phyloP scores from a whole-genome alignment of 2,329 filamentous ascomycete genomes.

The Paecilomyces variotii region DNA sequence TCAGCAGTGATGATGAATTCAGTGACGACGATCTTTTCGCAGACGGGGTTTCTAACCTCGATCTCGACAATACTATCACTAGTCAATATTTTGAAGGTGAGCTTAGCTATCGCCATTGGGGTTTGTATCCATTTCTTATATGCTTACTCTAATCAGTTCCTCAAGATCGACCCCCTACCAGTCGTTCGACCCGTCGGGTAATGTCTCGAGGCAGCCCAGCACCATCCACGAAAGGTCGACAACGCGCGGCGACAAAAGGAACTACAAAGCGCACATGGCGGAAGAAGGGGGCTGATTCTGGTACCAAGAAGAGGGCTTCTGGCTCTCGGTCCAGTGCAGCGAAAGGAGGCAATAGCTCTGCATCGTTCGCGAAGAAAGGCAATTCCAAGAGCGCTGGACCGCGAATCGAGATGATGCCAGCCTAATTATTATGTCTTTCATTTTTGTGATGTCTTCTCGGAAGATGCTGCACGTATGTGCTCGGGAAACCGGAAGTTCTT shows the following conservation, averaged over 20 bases:
- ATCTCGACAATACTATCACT: conserved; percentile 17
- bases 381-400: conserved; percentile 15
- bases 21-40: conserved; percentile 25
- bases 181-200: background rate
- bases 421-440: conserved; percentile 13
- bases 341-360: conserved; percentile 14
- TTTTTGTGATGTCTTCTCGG: background rate
- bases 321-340: conserved; percentile 6
- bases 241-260: background rate
- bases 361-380: conserved; percentile 17
- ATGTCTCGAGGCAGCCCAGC: background rate
- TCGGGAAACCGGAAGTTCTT: background rate
- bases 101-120: conserved; percentile 6
- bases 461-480: background rate
- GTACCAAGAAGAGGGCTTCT: conserved; percentile 1
- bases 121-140: background rate
- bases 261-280: background rate
- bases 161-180: background rate
- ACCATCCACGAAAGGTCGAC: background rate
- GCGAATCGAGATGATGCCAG: conserved; percentile 32
- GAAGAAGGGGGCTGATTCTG: background rate
- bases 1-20: conserved; percentile 32
- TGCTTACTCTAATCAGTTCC: conserved; percentile 8
- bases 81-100: conserved; percentile 27
- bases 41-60: conserved; percentile 16